Evolutionary conservation across 208 protist genomes (phyloP).

Genomic region (Tritrichomonas foetus): DNA sequence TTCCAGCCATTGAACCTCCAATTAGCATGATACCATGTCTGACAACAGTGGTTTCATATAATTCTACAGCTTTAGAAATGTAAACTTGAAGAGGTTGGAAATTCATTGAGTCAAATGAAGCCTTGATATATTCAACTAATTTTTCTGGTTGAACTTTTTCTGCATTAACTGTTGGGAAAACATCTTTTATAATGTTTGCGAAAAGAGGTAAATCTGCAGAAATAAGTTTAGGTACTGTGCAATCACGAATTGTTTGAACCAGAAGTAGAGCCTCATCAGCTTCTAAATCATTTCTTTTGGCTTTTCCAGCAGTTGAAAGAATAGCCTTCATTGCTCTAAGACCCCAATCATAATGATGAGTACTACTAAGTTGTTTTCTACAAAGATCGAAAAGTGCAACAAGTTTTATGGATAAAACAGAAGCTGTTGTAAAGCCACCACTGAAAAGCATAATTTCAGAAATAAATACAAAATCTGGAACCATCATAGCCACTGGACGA

Average conservation of each 20-base stretch:
- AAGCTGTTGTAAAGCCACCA: conserved; percentile 85
- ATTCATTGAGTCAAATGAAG: not conserved
- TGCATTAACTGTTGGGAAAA: conserved; percentile 57
- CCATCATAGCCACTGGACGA: conserved; percentile 81
- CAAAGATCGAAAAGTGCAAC: conserved; percentile 87
- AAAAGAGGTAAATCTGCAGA: conserved; percentile 81
- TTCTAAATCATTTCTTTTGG: conserved; percentile 81
- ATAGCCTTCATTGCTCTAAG: conserved; percentile 96
- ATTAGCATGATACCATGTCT: conserved; percentile 95
- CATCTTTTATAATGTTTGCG: conserved; percentile 76
- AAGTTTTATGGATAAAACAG: conserved; percentile 85
- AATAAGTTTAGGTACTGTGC: conserved; percentile 59
- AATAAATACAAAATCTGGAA: conserved; percentile 96
- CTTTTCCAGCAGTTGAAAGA: conserved; percentile 80
- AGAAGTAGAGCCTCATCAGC: conserved; percentile 79
- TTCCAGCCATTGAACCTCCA: conserved; percentile 76
- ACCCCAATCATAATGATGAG: conserved; percentile 96
- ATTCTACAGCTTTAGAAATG: conserved; percentile 47
- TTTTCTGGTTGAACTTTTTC: conserved; percentile 47
- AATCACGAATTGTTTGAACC: conserved; percentile 74
- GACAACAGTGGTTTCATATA: conserved; percentile 88
- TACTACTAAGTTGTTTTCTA: conserved; percentile 82
- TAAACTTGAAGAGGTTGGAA: not conserved
- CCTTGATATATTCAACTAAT: conserved; percentile 44
- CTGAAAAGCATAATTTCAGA: conserved; percentile 91